These are phyloP conservation scores for Tulasnella sp. DNA, from an alignment of 768 basidiomycete genomes.

Conservation along the genomic window DNA sequence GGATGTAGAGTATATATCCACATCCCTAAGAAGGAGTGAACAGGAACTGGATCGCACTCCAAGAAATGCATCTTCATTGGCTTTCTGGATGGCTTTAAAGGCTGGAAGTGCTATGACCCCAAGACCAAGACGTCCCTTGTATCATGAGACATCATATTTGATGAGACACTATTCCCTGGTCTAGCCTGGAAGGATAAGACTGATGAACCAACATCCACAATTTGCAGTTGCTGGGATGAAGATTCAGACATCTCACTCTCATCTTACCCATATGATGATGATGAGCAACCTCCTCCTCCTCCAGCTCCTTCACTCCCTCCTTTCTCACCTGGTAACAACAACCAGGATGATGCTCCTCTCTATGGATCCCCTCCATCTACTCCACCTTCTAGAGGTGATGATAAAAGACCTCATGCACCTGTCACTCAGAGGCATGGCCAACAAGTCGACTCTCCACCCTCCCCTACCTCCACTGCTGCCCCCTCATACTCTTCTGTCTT, in stretches of 20 bases:
- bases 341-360: not conserved
- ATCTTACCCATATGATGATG: not conserved
- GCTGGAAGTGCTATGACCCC: not conserved
- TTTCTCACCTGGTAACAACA: not conserved
- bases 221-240: not conserved
- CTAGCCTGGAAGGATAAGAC: not conserved
- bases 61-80: not conserved
- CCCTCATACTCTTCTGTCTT: too few relatives aligned
- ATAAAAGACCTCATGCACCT: too few relatives aligned
- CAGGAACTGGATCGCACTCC: not conserved
- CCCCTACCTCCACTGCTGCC: not conserved
- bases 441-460: too few relatives aligned
- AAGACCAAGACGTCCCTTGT: not conserved
- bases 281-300: not conserved
- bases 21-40: constrained; percentile 26
- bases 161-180: not conserved
- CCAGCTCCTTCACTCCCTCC: not conserved
- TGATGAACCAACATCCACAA: not conserved
- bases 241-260: not conserved
- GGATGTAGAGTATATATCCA: constrained; percentile 32
- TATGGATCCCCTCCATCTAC: too few relatives aligned
- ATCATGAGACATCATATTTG: not conserved
- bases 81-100: not conserved
- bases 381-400: too few relatives aligned
- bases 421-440: too few relatives aligned